These are phyloP conservation scores for Cryphonectria naterciae DNA, from an alignment of 2,329 filamentous ascomycete species.

Conservation along the genomic window DNA sequence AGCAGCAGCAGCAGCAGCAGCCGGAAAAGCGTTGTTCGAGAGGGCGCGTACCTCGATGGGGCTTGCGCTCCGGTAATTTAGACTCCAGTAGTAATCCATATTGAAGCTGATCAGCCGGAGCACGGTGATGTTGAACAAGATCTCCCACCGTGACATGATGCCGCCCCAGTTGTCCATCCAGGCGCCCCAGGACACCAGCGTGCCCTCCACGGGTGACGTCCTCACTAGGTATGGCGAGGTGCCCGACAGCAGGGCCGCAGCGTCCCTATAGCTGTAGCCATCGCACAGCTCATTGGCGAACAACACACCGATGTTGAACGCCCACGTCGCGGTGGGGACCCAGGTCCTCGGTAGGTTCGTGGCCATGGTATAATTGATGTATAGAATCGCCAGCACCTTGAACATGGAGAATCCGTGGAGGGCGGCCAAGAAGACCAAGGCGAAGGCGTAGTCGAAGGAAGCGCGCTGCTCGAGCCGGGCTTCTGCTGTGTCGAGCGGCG, in stretches of 20 bases:
- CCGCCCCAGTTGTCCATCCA: constrained; percentile 82
- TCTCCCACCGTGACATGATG: constrained; percentile 88
- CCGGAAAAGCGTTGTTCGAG: neutral
- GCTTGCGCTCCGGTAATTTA: constrained; percentile 65
- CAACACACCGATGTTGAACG: constrained; percentile 82
- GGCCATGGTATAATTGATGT: constrained; percentile 79
- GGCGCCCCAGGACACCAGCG: constrained; percentile 63
- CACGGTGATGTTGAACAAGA: constrained; percentile 97
- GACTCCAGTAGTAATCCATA: constrained; percentile 93
- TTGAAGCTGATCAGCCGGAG: constrained; percentile 95
- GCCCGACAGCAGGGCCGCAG: constrained; percentile 58
- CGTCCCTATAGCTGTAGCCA: constrained; percentile 73
- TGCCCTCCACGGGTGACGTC: constrained; percentile 38
- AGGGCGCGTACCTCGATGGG: constrained; percentile 74
- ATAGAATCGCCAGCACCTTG: constrained; percentile 82
- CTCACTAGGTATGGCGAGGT: constrained; percentile 23
- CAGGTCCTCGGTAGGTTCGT: constrained; percentile 71
- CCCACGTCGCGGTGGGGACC: constrained; percentile 80
- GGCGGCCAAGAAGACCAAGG: constrained; percentile 74
- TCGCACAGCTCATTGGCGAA: constrained; percentile 86
- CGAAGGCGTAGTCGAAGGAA: constrained; percentile 83
- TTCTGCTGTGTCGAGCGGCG: constrained; percentile 50
- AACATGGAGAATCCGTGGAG: constrained; percentile 84
- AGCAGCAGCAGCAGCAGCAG: no score
- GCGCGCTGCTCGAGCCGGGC: constrained; percentile 69